Conservation (phyloP, 306 rosid genomes). For the Citrullus mucosospermus region DNA sequence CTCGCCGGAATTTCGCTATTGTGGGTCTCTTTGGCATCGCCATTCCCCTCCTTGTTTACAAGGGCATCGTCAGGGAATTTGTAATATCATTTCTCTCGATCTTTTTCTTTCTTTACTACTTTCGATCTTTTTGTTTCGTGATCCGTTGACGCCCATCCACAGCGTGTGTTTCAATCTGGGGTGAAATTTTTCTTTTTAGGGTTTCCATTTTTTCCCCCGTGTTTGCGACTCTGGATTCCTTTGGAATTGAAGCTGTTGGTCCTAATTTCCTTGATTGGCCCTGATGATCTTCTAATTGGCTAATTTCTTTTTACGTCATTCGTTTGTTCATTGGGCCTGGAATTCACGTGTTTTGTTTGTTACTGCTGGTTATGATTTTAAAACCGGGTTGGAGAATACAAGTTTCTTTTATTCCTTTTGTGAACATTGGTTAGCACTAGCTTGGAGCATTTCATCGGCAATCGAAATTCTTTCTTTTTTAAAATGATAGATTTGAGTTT, state of each 20-base stretch:
- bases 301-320: not conserved
- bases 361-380: not conserved
- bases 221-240: not conserved
- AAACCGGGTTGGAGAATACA: not conserved
- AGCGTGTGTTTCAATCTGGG: not conserved
- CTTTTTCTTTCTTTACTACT: not conserved
- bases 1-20: conserved; percentile 79
- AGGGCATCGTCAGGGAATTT: conserved; percentile 83
- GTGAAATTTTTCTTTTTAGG: not conserved
- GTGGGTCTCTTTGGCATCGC: conserved; percentile 82
- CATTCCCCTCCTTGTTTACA: conserved; percentile 72
- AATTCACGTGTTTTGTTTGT: not conserved
- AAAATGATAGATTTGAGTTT: not conserved
- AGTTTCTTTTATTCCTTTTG: not conserved
- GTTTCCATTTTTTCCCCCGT: not conserved
- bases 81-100: conserved; percentile 13
- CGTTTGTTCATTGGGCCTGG: not conserved
- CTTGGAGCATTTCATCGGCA: not conserved
- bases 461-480: not conserved
- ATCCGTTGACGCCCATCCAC: not conserved
- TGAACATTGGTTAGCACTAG: not conserved
- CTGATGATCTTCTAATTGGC: not conserved
- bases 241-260: not conserved
- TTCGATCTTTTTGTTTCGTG: not conserved
- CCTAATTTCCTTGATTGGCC: not conserved